Evolutionary conservation across 768 basidiomycete genomes (phyloP), one percentile per base, ranked within the genome.

Genomic region (Agaricus bisporus): DNA sequence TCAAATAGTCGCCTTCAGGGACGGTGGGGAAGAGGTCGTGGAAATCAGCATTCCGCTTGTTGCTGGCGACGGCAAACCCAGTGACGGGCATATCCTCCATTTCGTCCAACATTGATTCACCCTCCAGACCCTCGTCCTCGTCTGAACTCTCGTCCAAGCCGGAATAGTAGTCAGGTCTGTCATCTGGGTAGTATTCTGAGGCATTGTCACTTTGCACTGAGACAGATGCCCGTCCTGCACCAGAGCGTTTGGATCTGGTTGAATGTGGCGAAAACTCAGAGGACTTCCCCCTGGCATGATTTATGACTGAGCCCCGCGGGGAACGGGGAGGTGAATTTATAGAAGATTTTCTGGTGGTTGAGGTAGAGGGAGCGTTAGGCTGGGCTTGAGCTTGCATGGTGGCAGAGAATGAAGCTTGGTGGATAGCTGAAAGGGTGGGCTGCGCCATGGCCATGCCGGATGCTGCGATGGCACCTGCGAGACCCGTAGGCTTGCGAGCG

Each of bases 61-160:
- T 91, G 67, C 92, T 97, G 8, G 95, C 97, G 18, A 98, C 95
- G 0, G 97, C 95, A 66, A 98, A 99, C 2, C 95, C 95, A 5
- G 92, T 95, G 4, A 98, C 91, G 1, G 95, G 87, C 12, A 92
- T 91, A 62, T 91, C 88, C 50, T 86, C 83, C 47, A 83, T 77
- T 51, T 78, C 82, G 57, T 74, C 75, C 55, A 78, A 54, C 32
- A 72, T 73, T 66, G 25, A 65, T 55, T 48, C 73, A 69, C 47
- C 62, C 56, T 14, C 72, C 66, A 28, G 61, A 55, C 25, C 51
- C 18, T 56, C 59, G 14, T 63, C 63, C 7, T 68, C 68, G 32
- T 68, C 70, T 1, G 65, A 66, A 43, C 65, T 69, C 42, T 58
- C 66, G 15, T 68, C 72, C 45, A 73, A 58, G 15, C 73, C 73